Evolutionary conservation across 257 asterid genomes (phyloP).

Genomic region (Gynochthodes officinalis): DNA sequence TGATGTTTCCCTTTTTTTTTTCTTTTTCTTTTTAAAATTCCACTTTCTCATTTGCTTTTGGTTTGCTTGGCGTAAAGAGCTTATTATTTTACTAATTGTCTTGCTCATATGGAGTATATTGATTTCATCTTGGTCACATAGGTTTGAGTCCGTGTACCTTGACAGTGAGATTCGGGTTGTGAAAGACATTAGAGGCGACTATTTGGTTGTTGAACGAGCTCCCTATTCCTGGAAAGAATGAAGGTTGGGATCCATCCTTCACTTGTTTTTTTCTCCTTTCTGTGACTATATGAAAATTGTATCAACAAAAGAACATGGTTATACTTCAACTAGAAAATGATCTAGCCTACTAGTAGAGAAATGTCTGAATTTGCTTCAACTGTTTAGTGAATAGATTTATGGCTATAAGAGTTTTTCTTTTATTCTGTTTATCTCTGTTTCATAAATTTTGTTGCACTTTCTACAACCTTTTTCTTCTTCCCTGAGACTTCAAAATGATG

Average conservation of each 20-base stretch:
- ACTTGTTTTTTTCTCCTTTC: background rate
- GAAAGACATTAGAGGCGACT: conserved; percentile 84
- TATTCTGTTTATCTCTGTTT: background rate
- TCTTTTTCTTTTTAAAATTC: background rate
- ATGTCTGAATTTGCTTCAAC: background rate
- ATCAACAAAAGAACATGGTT: background rate
- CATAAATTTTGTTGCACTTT: background rate
- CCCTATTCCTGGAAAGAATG: conserved; percentile 89
- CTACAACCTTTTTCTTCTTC: background rate
- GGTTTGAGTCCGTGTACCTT: conserved; percentile 80
- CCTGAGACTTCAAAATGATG: background rate
- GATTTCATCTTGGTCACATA: conserved; percentile 17
- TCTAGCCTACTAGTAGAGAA: background rate
- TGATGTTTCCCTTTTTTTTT: background rate
- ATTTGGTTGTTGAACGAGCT: conserved; percentile 81
- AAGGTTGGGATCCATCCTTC: conserved; percentile 2
- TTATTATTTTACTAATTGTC: background rate
- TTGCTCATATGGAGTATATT: background rate
- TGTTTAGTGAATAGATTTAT: background rate
- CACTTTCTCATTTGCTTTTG: background rate
- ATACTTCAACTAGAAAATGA: background rate
- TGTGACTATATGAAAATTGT: background rate
- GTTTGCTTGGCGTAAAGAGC: background rate
- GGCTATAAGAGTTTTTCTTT: background rate
- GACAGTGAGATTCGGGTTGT: conserved; percentile 91